Conservation (phyloP, 1,284 basidiomycete genomes). For the Golubevia pallescens region DNA sequence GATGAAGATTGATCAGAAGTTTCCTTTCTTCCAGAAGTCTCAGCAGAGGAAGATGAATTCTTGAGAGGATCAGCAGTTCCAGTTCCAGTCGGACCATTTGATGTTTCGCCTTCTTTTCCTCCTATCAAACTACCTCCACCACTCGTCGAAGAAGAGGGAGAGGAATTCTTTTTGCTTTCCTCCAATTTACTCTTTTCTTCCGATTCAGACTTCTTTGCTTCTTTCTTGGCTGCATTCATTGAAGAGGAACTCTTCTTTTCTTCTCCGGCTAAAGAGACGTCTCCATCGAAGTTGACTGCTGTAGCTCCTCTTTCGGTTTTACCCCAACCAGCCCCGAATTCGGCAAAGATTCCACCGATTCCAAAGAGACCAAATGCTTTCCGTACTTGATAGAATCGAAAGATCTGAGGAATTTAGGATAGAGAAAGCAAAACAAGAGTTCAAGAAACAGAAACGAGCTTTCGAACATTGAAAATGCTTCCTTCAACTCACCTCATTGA, state of each 20-base stretch:
- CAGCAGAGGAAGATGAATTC: too few relatives aligned
- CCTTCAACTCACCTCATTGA: constrained; percentile 37
- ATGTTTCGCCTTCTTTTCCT: too few relatives aligned
- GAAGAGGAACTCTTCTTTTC: constrained; percentile 35
- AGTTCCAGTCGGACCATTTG: too few relatives aligned
- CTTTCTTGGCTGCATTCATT: constrained; percentile 23
- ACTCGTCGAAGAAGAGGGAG: too few relatives aligned
- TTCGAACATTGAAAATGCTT: neutral
- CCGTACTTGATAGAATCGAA: constrained; percentile 60
- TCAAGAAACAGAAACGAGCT: constrained; percentile 4
- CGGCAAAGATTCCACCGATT: constrained; percentile 59
- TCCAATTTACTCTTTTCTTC: constrained; percentile 10
- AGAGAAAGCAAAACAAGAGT: neutral
- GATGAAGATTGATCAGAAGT: neutral
- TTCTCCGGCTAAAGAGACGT: constrained; percentile 52
- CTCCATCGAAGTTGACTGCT: constrained; percentile 54
- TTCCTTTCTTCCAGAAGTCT: too few relatives aligned
- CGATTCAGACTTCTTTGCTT: constrained; percentile 29
- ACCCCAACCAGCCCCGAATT: constrained; percentile 52
- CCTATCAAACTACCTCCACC: too few relatives aligned
- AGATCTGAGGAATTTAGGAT: constrained; percentile 27
- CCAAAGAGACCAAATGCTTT: constrained; percentile 62
- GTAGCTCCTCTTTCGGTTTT: constrained; percentile 52
- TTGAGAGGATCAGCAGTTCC: too few relatives aligned
- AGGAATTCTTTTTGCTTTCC: constrained; percentile 2